Evolutionary conservation across 2,329 filamentous ascomycete species (phyloP), one percentile per base, ranked within the genome.

Genomic region (Sordariomycetes sp.): DNA sequence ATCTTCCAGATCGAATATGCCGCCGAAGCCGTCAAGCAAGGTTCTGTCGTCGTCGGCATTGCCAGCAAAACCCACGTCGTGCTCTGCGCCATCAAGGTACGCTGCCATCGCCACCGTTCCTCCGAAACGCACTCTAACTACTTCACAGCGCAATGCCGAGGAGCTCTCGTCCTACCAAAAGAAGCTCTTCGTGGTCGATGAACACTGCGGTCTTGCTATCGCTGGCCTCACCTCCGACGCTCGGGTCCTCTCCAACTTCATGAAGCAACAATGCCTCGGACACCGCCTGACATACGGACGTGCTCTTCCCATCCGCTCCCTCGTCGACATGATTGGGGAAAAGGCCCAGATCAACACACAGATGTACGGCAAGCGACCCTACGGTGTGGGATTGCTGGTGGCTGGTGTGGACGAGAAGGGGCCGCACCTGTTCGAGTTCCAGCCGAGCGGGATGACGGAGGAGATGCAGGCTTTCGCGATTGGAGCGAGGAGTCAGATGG

Each of bases 1-100:
- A 96, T 98, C 71, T 98, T 98, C 67, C 92, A 98, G 65, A 93
- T 98, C 53, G 92, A 98, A 65, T 98, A 98, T 75, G 92, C 92
- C 52, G 84, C 84, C 59, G 92, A 98, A 71, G 92, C 92, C 46
- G 92, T 98, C 48, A 98, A 96, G 76, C 92, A 96, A 65, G 92
- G 92, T 57, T 96, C 90, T 39, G 92, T 96, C 21, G 92, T 96
- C 33, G 92, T 98, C 40, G 92, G 92, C 45, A 78, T 98, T 53
- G 86, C 86, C 58, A 94, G 87, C 80, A 96, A 96, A 74, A 94
- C 88, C 64, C 90, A 98, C 61, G 86, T 86, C 46, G 90, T 96
- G 38, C 79, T 98, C 41, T 88, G 88, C 53, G 92, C 92, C 47
- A 75, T 98, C 61, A 98, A 98, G 86, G 92, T 93, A 60, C 48